A percentile compares a stretch with the other conserved stretches of the same genome.
phyloP scores from a whole-genome alignment of 345 rosid genomes.

The Lepidium aucheri region DNA sequence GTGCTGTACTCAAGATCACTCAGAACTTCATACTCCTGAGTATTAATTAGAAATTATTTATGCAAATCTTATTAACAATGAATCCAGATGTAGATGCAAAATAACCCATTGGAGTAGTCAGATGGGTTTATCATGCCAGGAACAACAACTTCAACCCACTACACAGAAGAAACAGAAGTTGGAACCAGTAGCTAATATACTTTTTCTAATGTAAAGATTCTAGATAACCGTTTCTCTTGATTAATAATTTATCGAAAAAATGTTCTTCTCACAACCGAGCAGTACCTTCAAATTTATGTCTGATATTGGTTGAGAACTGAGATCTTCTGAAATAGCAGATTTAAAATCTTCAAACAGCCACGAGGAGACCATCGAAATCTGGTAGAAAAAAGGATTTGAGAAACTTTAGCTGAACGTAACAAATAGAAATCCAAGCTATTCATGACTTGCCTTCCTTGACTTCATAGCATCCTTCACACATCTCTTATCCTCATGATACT shows the following conservation, averaged over 20 bases:
- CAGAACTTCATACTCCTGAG: neutral
- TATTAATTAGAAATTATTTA: neutral
- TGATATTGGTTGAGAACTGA: conserved; percentile 45
- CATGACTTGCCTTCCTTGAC: conserved; percentile 50
- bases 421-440: neutral
- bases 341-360: conserved; percentile 81
- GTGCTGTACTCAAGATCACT: neutral
- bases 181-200: neutral
- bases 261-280: neutral
- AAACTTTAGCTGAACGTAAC: conserved; percentile 1
- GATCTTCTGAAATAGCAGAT: conserved; percentile 48
- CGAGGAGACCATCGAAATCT: conserved; percentile 49
- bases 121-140: conserved; percentile 1
- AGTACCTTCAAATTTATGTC: conserved; percentile 74
- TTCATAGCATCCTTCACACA: conserved; percentile 76
- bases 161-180: neutral
- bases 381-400: conserved; percentile 18
- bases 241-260: neutral
- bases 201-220: neutral
- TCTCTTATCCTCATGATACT: conserved; percentile 86
- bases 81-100: neutral
- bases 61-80: neutral
- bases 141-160: neutral
- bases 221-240: neutral
- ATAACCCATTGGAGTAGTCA: neutral